Base-by-base conservation (phyloP, 2,329 filamentous ascomycete species). In the Aspergillus tubingensis region DNA sequence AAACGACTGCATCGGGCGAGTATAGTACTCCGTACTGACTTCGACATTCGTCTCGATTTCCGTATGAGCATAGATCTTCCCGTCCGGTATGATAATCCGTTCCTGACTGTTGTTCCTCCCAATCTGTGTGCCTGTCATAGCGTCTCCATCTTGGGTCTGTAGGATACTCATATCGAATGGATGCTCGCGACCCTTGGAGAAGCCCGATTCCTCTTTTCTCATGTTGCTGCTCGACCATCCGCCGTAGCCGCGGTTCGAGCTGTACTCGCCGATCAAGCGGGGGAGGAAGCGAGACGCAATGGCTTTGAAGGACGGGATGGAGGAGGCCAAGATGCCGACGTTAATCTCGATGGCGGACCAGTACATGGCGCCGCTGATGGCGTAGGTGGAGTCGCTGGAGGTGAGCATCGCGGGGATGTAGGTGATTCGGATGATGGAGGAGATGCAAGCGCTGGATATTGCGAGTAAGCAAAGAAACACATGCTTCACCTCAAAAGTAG, bases 361-460 rank as follows among this genome's bases (percentile, higher is more conserved):
- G 63, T 80, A 80, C 75, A 81, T 80, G 49, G 80, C 75, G 30
- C 70, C 70, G 38, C 74, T 72, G 59, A 76, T 76, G 47, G 70
- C 74, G 62, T 74, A 76, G 21, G 74, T 77, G 17, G 68, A 65
- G 55, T 77, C 75, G 10, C 65, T 38, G 8, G 73, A 74, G 17
- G 65, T 70, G 43, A 81, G 74, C 74, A 81, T 80, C 38, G 69
- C 57, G 3, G 78, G 79, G 58, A 82, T 76, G 41, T 76, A 80
- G 23, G 77, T 80, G 55, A 81, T 79, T 57, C 80, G 77, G 44
- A 82, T 75, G 57, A 81, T 80, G 6, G 78, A 80, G 11, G 79
- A 80, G 39, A 81, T 65, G 59, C 79, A 81, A 44, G 79, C 78
- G 62, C 79, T 80, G 2, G 25, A 27, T 27, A 27, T 27, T 27